Evolutionary conservation across 208 protist genomes (phyloP), one percentile per base, ranked within the genome.

Genomic region (Trypanosoma grayi): DNA sequence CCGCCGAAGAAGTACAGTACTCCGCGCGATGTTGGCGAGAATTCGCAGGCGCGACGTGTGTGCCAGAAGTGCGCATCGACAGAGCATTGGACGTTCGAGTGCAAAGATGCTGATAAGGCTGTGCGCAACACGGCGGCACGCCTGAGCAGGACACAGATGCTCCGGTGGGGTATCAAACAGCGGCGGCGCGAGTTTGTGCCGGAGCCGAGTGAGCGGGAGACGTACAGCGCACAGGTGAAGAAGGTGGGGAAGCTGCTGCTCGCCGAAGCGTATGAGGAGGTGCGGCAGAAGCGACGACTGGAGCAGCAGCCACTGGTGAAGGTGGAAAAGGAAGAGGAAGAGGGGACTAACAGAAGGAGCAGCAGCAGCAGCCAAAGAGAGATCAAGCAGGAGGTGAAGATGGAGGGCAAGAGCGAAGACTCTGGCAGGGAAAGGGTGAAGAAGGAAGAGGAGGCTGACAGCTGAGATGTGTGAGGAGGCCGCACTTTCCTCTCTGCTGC

Each of bases 1-100:
- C 73, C 84, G 13, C 84, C 84, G 10, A 89, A 91, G 58, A 84
- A 84, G 33, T 94, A 94, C 72, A 94, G 87, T 63, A 85, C 87
- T 16, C 81, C 87, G 20, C 76, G 84, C 9, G 67, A 46, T 44
- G 60, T 76, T 34, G 73, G 73, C 44, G 70, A 65, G 9, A 68
- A 73, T 11, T 69, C 55, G 6, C 45, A 1, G 9, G 50, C 2
- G 8, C 48, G 14, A 55, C 70, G 51, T 44, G 44, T 56, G 11
- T 95, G 88, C 45, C 88, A 95, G 65, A 68, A 77, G 36, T 95
- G 88, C 67, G 45, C 52, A 2, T 83, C 79, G 28, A 78, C 51
- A 10, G 61, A 59, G 31, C 88, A 95, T 67, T 95, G 88, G 85
- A 87, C 88, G 5, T 95, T 75, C 52, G 85, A 92, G 63, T 95